These are phyloP conservation scores for Coemansia sp. DNA, from an alignment of 192 early-diverging fungal genomes.

Conservation along the genomic window DNA sequence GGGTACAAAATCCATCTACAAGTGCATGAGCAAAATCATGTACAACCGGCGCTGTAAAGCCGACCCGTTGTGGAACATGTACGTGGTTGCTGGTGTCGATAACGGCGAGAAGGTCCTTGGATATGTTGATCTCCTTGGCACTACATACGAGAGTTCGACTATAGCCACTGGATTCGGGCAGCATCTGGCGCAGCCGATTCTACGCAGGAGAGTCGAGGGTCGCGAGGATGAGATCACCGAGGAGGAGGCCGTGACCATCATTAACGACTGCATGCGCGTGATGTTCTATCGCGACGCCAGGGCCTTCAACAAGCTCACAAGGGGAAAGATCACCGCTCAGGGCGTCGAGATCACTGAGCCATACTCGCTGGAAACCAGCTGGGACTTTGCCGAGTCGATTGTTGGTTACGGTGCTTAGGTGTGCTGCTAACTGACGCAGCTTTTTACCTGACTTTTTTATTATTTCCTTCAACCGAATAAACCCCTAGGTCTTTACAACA, in stretches of 20 bases:
- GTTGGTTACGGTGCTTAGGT: slow-evolving; percentile 71
- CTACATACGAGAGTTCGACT: slow-evolving; percentile 85
- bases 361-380: slow-evolving; percentile 85
- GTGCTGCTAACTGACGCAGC: background rate
- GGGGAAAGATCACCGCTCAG: slow-evolving; percentile 81
- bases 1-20: slow-evolving; percentile 83
- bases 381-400: slow-evolving; percentile 82
- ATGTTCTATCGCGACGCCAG: slow-evolving; percentile 94
- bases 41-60: slow-evolving; percentile 85
- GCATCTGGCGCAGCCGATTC: slow-evolving; percentile 85
- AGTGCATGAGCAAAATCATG: slow-evolving; percentile 88
- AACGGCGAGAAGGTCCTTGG: slow-evolving; percentile 84
- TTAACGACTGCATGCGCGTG: slow-evolving; percentile 89
- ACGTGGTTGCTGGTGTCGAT: slow-evolving; percentile 85
- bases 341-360: slow-evolving; percentile 87
- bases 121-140: slow-evolving; percentile 89
- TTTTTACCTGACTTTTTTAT: background rate
- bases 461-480: background rate
- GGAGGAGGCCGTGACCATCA: slow-evolving; percentile 79
- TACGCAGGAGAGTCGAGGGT: slow-evolving; percentile 89
- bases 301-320: slow-evolving; percentile 91
- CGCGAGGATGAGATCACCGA: slow-evolving; percentile 84
- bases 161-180: slow-evolving; percentile 95
- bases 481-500: too few species aligned
- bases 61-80: slow-evolving; percentile 95